phyloP scores from a whole-genome alignment of 2,329 filamentous ascomycete species.

The Aspergillus aculeatus region DNA sequence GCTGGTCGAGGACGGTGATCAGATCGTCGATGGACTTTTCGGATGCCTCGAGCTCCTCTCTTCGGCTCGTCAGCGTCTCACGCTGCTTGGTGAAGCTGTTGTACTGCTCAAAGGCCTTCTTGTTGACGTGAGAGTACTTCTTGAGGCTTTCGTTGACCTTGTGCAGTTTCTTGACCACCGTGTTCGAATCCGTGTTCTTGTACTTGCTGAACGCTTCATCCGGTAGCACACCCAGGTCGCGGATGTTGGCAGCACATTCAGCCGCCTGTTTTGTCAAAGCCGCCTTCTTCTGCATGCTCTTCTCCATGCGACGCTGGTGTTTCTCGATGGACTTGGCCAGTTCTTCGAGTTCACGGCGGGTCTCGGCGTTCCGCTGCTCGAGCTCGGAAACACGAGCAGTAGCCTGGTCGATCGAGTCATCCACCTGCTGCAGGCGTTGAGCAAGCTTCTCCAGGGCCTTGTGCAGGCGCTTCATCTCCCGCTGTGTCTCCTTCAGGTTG shows the following conservation, averaged over 20 bases:
- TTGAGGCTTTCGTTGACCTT: conserved; percentile 91
- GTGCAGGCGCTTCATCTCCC: conserved; percentile 75
- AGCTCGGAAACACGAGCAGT: conserved; percentile 57
- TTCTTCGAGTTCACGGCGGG: conserved; percentile 71
- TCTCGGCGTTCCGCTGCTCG: conserved; percentile 60
- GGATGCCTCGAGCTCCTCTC: conserved; percentile 81
- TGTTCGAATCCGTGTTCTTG: conserved; percentile 74
- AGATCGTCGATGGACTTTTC: conserved; percentile 88
- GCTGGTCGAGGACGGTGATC: conserved; percentile 86
- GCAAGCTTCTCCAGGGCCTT: conserved; percentile 67
- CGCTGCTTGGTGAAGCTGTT: conserved; percentile 94
- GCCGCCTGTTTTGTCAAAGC: conserved; percentile 72
- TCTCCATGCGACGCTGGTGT: conserved; percentile 86
- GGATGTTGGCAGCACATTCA: conserved; percentile 84
- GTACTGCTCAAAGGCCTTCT: conserved; percentile 99
- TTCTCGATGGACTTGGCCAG: conserved; percentile 76
- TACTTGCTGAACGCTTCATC: conserved; percentile 94
- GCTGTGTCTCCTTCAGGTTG: conserved; percentile 73
- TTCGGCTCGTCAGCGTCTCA: conserved; percentile 78
- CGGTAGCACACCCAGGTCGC: conserved; percentile 86
- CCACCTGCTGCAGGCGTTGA: conserved; percentile 69
- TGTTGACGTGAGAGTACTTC: conserved; percentile 98
- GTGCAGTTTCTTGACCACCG: conserved; percentile 71
- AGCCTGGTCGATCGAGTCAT: conserved; percentile 65
- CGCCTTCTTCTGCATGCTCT: conserved; percentile 84